Percentiles rank a stretch among this genome's conserved stretches.
phyloP scores from a whole-genome alignment of 305 asterid species.

The Euphrasia arctica region DNA sequence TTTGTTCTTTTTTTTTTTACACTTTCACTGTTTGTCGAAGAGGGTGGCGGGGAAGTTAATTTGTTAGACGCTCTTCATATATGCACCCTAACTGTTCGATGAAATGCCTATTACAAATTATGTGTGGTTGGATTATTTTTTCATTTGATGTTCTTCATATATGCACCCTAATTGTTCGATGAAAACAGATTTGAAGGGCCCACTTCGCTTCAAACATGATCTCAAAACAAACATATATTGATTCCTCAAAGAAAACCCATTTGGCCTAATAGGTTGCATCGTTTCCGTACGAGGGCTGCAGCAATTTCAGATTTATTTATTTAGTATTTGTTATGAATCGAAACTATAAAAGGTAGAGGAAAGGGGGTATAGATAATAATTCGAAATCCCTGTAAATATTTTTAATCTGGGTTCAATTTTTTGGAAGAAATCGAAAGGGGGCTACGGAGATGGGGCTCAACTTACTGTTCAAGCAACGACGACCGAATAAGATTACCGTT shows the following conservation, averaged over 20 bases:
- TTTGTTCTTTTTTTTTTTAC: no score
- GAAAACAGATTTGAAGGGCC: conserved; percentile 22
- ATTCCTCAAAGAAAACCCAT: conserved; percentile 45
- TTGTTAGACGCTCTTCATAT: no score
- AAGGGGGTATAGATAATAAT: background rate
- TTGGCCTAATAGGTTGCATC: conserved; percentile 30
- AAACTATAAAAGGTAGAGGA: background rate
- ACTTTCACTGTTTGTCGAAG: no score
- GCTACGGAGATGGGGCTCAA: background rate
- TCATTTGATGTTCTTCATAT: no score
- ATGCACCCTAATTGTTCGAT: no score
- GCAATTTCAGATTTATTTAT: background rate
- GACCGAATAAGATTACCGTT: background rate
- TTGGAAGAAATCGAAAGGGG: conserved; percentile 6
- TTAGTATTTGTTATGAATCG: background rate
- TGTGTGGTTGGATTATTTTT: no score
- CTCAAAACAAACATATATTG: conserved; percentile 31
- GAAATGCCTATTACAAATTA: no score
- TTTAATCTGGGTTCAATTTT: background rate
- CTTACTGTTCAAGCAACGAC: background rate
- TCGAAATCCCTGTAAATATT: background rate
- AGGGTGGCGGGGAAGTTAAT: no score
- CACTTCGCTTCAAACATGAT: conserved; percentile 36
- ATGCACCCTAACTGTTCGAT: no score
- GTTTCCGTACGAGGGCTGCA: background rate